Evolutionary conservation across 2,329 filamentous ascomycete species (phyloP).

Genomic region (Trichoderma lentiforme): DNA sequence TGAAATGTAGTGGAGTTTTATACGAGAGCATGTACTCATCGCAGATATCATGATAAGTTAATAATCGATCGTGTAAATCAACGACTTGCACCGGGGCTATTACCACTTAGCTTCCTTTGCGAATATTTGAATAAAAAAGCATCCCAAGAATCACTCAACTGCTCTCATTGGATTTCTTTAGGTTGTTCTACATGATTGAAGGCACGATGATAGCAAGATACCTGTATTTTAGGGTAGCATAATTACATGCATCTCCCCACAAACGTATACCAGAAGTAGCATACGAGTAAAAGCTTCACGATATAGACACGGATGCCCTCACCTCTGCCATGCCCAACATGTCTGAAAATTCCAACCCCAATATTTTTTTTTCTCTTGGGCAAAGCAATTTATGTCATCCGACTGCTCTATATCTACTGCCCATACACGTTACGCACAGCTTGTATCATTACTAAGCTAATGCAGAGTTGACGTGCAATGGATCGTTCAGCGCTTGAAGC

Average conservation of each 20-base stretch:
- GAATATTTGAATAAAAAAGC: fast-evolving
- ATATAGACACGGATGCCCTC: neutral
- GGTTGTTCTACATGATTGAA: neutral
- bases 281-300: neutral
- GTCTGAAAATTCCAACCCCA: neutral
- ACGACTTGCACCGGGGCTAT: neutral
- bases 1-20: neutral
- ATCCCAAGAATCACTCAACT: neutral
- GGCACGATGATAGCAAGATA: neutral
- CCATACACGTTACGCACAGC: neutral
- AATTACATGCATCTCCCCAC: neutral
- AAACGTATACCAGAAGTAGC: neutral
- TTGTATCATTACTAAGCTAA: neutral
- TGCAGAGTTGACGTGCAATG: neutral
- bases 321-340: neutral
- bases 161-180: neutral
- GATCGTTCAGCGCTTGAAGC: neutral
- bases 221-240: neutral
- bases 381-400: neutral
- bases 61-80: neutral
- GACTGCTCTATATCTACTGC: neutral
- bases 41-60: neutral
- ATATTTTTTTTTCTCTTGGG: neutral
- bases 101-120: neutral
- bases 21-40: neutral